Percentiles rank a stretch among this genome's conserved stretches.
Conservation (phyloP, 768 basidiomycete genomes). For the Amanita fuliginea region DNA sequence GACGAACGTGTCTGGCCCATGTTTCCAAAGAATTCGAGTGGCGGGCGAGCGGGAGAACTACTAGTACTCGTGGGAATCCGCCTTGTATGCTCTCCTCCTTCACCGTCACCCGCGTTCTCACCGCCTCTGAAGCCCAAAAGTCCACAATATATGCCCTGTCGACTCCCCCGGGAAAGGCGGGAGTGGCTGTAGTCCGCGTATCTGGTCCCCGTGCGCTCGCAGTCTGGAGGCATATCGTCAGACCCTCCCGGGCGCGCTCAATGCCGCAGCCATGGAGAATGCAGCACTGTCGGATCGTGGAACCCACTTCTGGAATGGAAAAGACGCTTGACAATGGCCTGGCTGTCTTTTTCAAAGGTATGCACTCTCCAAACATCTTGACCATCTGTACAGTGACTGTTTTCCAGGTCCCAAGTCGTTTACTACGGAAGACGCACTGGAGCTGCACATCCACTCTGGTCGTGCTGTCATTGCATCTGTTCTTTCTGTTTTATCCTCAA, state of each 20-base stretch:
- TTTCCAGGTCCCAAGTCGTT: conserved; percentile 57
- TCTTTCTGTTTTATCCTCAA: conserved; percentile 45
- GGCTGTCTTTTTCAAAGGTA: conserved; percentile 75
- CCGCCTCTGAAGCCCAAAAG: conserved; percentile 42
- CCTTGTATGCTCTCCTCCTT: neutral
- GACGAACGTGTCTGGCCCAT: conserved; percentile 83
- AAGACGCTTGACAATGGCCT: conserved; percentile 72
- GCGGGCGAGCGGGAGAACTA: neutral
- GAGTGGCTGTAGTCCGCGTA: conserved; percentile 72
- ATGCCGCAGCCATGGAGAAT: conserved; percentile 44
- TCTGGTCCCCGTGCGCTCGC: conserved; percentile 64
- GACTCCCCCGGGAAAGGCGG: conserved; percentile 78
- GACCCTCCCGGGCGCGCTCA: conserved; percentile 10
- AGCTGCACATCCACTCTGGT: conserved; percentile 83
- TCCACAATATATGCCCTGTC: conserved; percentile 81
- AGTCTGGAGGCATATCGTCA: conserved; percentile 56
- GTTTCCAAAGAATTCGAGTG: conserved; percentile 1
- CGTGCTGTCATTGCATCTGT: conserved; percentile 68
- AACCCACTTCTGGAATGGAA: conserved; percentile 35
- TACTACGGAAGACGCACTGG: conserved; percentile 74
- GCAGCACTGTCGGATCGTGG: conserved; percentile 56
- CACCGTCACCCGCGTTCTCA: conserved; percentile 5
- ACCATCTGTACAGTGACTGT: neutral
- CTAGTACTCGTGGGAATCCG: too few species aligned
- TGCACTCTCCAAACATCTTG: conserved; percentile 8